Conservation (phyloP, 345 rosid genomes). For the Populus ilicifolia region DNA sequence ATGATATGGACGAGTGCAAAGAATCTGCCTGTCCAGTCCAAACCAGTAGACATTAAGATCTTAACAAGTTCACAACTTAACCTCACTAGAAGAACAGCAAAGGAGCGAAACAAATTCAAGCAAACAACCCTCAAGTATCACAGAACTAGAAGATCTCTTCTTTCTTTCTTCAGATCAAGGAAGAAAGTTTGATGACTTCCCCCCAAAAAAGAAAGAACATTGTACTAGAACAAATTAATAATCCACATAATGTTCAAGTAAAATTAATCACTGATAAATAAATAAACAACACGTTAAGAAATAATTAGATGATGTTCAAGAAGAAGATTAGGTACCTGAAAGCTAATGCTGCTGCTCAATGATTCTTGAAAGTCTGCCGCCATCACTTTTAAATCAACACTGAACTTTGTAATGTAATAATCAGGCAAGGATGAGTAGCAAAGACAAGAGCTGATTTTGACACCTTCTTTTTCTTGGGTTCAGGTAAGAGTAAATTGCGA, state of each 20-base stretch:
- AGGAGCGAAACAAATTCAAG: not conserved
- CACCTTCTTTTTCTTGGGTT: not conserved
- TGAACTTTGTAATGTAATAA: not conserved
- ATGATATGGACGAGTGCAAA: constrained; percentile 74
- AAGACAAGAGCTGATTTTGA: not conserved
- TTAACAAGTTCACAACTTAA: not conserved
- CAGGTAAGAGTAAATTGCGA: not conserved
- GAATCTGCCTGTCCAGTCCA: constrained; percentile 49
- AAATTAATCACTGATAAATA: not conserved
- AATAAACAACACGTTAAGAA: not conserved
- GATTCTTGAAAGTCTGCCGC: constrained; percentile 68
- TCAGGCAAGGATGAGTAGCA: not conserved
- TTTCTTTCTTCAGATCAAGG: not conserved
- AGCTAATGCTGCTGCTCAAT: constrained; percentile 25
- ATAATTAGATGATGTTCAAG: not conserved
- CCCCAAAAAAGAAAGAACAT: not conserved
- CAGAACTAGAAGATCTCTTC: not conserved
- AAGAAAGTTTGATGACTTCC: not conserved
- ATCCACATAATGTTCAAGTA: not conserved
- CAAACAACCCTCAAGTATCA: not conserved
- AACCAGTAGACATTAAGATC: constrained; percentile 11
- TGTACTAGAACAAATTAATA: not conserved
- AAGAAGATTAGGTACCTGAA: constrained; percentile 41
- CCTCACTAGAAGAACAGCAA: not conserved
- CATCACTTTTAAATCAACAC: constrained; percentile 32